Evolutionary conservation across 1,139 yeast genomes (phyloP).

Genomic region (Insectozyma bohioensis): DNA sequence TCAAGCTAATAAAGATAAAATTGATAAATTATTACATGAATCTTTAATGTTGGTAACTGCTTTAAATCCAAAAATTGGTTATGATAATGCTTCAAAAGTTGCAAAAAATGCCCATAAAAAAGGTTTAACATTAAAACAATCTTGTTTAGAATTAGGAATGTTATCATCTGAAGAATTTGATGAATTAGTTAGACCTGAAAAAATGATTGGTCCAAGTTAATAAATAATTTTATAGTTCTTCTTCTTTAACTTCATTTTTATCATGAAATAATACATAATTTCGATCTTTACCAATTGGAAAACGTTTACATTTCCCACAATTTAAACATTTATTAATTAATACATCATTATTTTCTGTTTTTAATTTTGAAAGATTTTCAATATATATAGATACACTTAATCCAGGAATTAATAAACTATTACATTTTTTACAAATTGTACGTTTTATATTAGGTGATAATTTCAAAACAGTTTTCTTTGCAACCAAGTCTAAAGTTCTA

Average conservation of each 20-base stretch:
- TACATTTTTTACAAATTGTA: conserved; percentile 59
- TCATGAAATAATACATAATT: no score
- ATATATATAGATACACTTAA: conserved; percentile 31
- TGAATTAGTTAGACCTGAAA: conserved; percentile 96
- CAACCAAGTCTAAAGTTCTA: conserved; percentile 48
- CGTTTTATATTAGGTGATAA: conserved; percentile 63
- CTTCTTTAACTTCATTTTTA: no score
- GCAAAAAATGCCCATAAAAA: conserved; percentile 99
- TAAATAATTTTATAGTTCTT: no score
- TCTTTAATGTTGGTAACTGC: conserved; percentile 98
- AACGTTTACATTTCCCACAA: conserved; percentile 29
- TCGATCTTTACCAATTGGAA: no score
- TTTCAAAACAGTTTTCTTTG: conserved; percentile 63
- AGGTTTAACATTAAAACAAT: conserved; percentile 91
- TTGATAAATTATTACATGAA: conserved; percentile 83
- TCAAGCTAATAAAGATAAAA: conserved; percentile 82
- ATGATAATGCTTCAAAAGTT: conserved; percentile 94
- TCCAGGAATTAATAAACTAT: conserved; percentile 49
- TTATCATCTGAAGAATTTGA: conserved; percentile 84
- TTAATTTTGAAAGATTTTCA: conserved; percentile 26
- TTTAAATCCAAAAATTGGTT: conserved; percentile 97
- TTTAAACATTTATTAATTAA: conserved; percentile 27
- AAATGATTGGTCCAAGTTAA: conserved; percentile 89
- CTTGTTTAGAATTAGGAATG: conserved; percentile 88
- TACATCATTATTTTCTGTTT: conserved; percentile 31